Evolutionary conservation across 192 early-diverging fungal species (phyloP).

Genomic region (Kickxella alabastrina): DNA sequence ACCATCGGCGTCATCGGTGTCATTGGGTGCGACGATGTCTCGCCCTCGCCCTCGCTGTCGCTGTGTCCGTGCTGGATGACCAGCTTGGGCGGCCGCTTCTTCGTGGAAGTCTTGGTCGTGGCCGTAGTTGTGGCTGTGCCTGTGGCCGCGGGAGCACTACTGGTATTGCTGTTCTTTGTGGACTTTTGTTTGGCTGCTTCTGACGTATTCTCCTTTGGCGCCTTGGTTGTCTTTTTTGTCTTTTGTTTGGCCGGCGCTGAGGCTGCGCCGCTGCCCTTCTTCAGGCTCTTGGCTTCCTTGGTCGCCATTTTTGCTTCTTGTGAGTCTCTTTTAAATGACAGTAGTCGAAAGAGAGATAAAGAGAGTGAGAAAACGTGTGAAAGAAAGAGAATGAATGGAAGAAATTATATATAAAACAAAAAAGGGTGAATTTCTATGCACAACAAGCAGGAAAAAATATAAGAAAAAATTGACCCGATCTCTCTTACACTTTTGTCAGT

Average conservation of each 20-base stretch:
- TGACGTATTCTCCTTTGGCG: slow-evolving; percentile 1
- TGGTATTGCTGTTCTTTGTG: background rate
- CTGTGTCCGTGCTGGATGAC: slow-evolving; percentile 2
- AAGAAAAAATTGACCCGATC: background rate
- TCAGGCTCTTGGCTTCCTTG: too few relatives aligned
- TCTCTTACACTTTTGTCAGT: background rate
- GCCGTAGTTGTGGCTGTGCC: background rate
- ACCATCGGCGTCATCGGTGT: slow-evolving; percentile 25
- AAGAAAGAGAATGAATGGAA: background rate
- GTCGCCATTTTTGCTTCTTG: background rate
- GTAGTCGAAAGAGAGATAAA: background rate
- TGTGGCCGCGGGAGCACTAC: too few relatives aligned
- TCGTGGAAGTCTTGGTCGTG: background rate
- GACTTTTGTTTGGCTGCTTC: background rate
- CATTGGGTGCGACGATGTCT: slow-evolving; percentile 8
- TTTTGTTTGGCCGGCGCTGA: too few relatives aligned
- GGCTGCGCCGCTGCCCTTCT: too few relatives aligned
- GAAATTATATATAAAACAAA: too few relatives aligned
- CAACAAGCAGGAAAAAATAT: background rate
- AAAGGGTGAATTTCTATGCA: too few relatives aligned
- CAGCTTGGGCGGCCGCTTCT: slow-evolving; percentile 16
- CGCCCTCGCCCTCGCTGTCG: slow-evolving; percentile 1
- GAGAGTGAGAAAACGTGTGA: background rate
- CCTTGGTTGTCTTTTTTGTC: slow-evolving; percentile 5
- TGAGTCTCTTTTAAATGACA: background rate